Percentiles rank a stretch among this genome's conserved stretches.
phyloP scores from a whole-genome alignment of 345 rosid genomes.

The Sisymbrium irio region DNA sequence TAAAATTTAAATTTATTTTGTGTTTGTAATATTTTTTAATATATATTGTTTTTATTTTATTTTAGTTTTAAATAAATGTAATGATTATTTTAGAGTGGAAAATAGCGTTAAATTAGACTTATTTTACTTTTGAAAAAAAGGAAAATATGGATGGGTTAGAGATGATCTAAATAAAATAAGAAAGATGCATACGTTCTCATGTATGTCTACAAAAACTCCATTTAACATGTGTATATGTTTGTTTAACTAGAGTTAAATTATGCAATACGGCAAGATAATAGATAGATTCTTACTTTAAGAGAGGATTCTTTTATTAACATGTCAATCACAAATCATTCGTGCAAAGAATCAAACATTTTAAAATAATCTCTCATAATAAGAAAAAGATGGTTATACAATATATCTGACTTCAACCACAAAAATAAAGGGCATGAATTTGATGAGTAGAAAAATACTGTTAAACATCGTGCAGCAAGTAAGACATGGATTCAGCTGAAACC shows the following conservation, averaged over 20 bases:
- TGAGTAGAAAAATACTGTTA: neutral
- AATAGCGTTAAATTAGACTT: no score
- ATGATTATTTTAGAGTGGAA: no score
- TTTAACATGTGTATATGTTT: neutral
- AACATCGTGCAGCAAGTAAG: neutral
- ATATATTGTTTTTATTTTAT: no score
- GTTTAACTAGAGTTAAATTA: neutral
- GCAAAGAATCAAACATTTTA: neutral
- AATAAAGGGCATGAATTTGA: neutral
- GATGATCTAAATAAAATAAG: slow-evolving; percentile 15
- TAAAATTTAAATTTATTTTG: no score
- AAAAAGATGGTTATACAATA: neutral
- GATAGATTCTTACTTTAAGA: neutral
- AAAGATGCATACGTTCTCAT: neutral
- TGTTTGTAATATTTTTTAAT: no score
- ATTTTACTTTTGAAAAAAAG: no score
- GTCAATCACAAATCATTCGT: neutral
- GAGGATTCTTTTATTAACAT: slow-evolving; percentile 16
- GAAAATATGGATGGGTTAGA: no score
- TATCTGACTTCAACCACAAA: neutral
- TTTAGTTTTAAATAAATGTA: no score
- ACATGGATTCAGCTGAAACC: no score
- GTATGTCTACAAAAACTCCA: neutral
- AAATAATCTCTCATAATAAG: neutral
- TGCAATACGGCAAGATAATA: slow-evolving; percentile 9